These are phyloP conservation scores for Quercus lobata DNA, from an alignment of 331 rosid species.

Conservation along the genomic window DNA sequence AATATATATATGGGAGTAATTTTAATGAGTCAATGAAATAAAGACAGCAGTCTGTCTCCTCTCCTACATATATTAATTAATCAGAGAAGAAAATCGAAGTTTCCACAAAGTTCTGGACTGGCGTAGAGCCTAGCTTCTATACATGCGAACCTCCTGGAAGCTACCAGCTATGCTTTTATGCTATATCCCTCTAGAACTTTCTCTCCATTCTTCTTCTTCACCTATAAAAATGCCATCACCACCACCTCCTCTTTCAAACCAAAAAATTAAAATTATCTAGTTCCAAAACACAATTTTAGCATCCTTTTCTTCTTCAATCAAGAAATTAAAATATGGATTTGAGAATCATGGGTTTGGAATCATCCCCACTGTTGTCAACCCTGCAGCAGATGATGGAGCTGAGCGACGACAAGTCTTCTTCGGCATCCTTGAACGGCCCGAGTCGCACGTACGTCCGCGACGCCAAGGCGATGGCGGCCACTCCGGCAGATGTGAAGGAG, in stretches of 20 bases:
- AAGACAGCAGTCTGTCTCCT: too few species aligned
- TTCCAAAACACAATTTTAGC: too few species aligned
- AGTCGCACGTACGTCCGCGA: constrained; percentile 52
- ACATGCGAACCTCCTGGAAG: not conserved
- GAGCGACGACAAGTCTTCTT: constrained; percentile 40
- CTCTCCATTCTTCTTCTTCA: not conserved
- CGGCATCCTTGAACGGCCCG: constrained; percentile 30
- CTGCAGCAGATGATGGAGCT: constrained; percentile 58
- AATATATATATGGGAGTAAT: too few species aligned
- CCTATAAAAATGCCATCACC: not conserved
- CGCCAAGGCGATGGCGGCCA: constrained; percentile 73
- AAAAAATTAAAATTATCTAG: too few species aligned
- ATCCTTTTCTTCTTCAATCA: not conserved
- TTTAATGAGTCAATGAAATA: too few species aligned
- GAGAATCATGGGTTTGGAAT: constrained; percentile 56
- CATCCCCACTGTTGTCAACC: constrained; percentile 48
- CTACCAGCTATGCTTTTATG: not conserved
- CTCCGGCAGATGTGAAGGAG: constrained; percentile 75
- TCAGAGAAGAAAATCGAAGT: not conserved
- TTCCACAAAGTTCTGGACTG: not conserved
- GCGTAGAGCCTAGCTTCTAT: not conserved
- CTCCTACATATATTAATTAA: too few species aligned
- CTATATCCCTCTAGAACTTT: not conserved
- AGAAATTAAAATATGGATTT: constrained; percentile 44
- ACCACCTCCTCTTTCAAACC: accelerated